Percentiles rank a stretch among this genome's conserved stretches.
These are phyloP conservation scores for Drechslerella coelobrocha DNA, from an alignment of 2,329 filamentous ascomycete species.

Conservation along the genomic window DNA sequence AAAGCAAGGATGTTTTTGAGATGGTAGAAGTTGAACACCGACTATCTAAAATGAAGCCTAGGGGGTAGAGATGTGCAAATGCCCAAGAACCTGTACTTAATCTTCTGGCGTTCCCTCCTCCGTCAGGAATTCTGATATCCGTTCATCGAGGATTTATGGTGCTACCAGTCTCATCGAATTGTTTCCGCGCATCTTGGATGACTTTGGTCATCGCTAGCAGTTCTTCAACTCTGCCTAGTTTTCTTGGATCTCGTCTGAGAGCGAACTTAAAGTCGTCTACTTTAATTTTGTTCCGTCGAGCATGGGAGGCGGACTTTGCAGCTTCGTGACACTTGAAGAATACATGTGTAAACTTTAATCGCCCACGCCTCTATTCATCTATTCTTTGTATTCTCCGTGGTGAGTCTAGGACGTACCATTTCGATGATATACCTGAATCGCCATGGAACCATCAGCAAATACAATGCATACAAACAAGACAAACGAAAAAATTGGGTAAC, in stretches of 20 bases:
- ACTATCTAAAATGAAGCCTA: slow-evolving; percentile 30
- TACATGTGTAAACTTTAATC: slow-evolving; percentile 14
- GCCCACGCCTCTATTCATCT: too few species aligned
- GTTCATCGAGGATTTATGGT: slow-evolving; percentile 39
- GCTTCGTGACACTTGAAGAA: slow-evolving; percentile 65
- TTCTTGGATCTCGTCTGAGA: slow-evolving; percentile 80
- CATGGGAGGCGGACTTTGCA: slow-evolving; percentile 81
- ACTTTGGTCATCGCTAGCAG: slow-evolving; percentile 86
- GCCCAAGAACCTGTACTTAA: background rate
- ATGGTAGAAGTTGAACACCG: slow-evolving; percentile 30
- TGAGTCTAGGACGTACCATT: slow-evolving; percentile 15
- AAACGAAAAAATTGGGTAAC: slow-evolving; percentile 76
- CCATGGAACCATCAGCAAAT: slow-evolving; percentile 17
- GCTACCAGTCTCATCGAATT: slow-evolving; percentile 65
- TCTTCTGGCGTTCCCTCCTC: background rate
- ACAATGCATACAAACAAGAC: slow-evolving; percentile 41
- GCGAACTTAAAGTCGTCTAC: slow-evolving; percentile 98
- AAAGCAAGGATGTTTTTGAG: slow-evolving; percentile 35
- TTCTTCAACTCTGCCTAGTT: slow-evolving; percentile 87
- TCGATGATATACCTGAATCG: slow-evolving; percentile 23
- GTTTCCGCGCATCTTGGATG: slow-evolving; percentile 81
- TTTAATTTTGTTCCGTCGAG: slow-evolving; percentile 93
- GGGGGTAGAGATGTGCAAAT: background rate
- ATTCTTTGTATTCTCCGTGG: background rate
- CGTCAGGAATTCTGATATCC: slow-evolving; percentile 32